Conservation (phyloP, 345 rosid species). For the Leavenworthia alabamica region DNA sequence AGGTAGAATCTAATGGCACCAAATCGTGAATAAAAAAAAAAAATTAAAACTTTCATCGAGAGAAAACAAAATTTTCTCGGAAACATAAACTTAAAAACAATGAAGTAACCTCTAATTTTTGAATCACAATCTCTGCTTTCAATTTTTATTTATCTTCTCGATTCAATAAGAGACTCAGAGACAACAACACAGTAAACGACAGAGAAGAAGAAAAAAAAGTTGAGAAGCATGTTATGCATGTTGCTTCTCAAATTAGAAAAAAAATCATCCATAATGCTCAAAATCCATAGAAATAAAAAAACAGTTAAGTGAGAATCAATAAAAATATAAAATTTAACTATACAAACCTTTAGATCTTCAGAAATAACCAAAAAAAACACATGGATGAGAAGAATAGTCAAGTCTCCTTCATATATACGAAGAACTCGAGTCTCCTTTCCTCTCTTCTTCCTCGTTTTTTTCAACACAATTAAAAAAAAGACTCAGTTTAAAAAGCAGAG, state of each 20-base stretch:
- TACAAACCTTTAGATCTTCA: constrained; percentile 23
- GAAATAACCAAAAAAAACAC: neutral
- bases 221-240: constrained; percentile 13
- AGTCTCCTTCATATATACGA: neutral
- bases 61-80: constrained; percentile 7
- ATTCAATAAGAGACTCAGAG: constrained; percentile 21
- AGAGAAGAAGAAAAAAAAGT: neutral
- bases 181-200: constrained; percentile 27
- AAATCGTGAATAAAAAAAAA: neutral
- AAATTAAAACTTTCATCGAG: constrained; percentile 6
- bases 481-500: constrained; percentile 15
- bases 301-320: neutral
- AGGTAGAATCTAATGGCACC: constrained; percentile 26
- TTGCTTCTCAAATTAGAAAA: neutral
- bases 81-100: constrained; percentile 14
- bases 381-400: neutral
- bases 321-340: neutral
- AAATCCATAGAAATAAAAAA: neutral
- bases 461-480: neutral
- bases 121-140: neutral
- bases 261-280: neutral
- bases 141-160: neutral
- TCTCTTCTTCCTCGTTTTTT: constrained; percentile 5
- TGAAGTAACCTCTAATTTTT: neutral
- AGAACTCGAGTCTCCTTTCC: neutral